A percentile compares a stretch with the other conserved stretches of the same genome.
These are phyloP conservation scores for Rosa hybrid DNA, from an alignment of 331 rosid species.

Conservation along the genomic window DNA sequence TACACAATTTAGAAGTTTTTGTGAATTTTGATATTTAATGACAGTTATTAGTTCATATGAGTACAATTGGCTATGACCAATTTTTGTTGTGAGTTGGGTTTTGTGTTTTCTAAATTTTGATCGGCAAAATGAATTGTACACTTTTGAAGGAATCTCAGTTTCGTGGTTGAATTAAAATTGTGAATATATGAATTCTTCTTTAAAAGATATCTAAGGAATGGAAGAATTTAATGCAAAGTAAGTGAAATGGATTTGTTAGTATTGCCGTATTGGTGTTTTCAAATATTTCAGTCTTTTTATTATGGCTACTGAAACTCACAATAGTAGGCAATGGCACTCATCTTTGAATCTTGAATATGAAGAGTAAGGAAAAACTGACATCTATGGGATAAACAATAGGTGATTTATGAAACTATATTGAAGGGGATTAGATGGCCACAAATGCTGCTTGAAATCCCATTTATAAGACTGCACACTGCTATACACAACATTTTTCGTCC, in stretches of 20 bases:
- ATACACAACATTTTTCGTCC: background rate
- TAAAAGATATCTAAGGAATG: background rate
- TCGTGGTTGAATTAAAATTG: background rate
- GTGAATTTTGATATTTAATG: background rate
- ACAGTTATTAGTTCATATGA: background rate
- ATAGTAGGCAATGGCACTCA: background rate
- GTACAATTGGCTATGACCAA: background rate
- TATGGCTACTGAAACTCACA: background rate
- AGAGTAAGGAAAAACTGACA: background rate
- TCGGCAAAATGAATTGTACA: background rate
- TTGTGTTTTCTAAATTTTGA: background rate
- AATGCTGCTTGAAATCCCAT: background rate
- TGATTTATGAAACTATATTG: background rate
- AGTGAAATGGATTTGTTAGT: background rate
- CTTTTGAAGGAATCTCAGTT: conserved; percentile 3
- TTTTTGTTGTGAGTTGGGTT: background rate
- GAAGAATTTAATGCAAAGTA: background rate
- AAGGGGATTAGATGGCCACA: background rate
- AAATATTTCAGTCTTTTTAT: background rate
- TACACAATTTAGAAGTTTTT: background rate
- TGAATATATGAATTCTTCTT: background rate
- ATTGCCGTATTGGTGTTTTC: background rate
- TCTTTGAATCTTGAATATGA: background rate
- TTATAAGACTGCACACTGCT: background rate
- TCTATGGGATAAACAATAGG: background rate